Percentiles rank a stretch among this genome's conserved stretches.
Evolutionary conservation across 2,329 filamentous ascomycete species (phyloP).

Genomic region (Pseudogymnoascus sp.): DNA sequence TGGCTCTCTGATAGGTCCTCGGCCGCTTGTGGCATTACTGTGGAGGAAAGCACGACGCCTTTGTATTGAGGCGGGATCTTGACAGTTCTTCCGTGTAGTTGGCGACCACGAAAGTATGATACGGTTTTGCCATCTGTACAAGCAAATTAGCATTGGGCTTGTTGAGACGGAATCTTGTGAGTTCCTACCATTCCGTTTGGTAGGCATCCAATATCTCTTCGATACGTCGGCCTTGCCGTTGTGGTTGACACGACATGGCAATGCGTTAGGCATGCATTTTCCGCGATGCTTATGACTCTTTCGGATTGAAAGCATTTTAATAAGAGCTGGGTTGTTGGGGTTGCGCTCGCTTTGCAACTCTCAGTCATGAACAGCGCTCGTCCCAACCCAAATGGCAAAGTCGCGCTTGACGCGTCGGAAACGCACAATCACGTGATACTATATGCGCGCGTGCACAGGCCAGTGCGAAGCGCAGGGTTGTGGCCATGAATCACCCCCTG

Average conservation of each 20-base stretch:
- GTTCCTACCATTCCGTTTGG: slow-evolving; percentile 33
- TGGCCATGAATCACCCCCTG: not conserved
- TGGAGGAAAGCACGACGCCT: slow-evolving; percentile 52
- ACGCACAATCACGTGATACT: not conserved
- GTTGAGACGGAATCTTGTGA: slow-evolving; percentile 24
- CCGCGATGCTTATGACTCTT: slow-evolving; percentile 22
- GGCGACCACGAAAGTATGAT: slow-evolving; percentile 73
- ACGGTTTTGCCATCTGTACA: slow-evolving; percentile 43
- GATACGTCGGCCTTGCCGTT: slow-evolving; percentile 61
- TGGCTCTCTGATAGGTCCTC: slow-evolving; percentile 28
- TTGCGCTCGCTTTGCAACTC: not conserved
- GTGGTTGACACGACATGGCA: slow-evolving; percentile 76
- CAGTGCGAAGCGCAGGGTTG: not conserved
- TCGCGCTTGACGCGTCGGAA: not conserved
- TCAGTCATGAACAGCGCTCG: not conserved
- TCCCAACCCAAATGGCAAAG: not conserved
- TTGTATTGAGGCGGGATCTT: slow-evolving; percentile 65
- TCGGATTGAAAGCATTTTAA: slow-evolving; percentile 25
- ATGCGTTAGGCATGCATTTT: slow-evolving; percentile 50
- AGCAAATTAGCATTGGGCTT: slow-evolving; percentile 8
- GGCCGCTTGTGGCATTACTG: slow-evolving; percentile 30
- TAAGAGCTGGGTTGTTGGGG: not conserved
- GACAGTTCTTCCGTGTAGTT: slow-evolving; percentile 61
- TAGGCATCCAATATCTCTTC: slow-evolving; percentile 64
- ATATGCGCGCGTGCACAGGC: not conserved